A percentile compares a stretch with the other conserved stretches of the same genome.
phyloP scores from a whole-genome alignment of 2,329 filamentous ascomycete species.

The Fusarium redolens region DNA sequence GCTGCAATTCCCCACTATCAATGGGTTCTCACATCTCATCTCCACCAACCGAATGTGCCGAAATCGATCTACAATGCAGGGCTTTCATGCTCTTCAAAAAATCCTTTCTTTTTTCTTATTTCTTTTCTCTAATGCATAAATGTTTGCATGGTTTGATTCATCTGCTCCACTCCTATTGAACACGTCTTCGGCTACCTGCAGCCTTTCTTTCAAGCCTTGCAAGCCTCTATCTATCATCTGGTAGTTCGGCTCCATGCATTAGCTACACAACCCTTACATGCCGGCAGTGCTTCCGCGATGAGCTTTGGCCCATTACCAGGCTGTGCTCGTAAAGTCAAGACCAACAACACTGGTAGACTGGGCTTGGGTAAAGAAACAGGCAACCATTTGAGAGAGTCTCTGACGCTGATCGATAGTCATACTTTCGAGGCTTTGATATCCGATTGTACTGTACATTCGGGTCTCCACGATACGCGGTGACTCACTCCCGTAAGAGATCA shows the following conservation, averaged over 20 bases:
- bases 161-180: conserved; percentile 17
- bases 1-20: background rate
- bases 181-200: conserved; percentile 16
- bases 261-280: conserved; percentile 9
- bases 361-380: background rate
- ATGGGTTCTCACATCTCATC: background rate
- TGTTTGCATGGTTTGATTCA: background rate
- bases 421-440: conserved; percentile 18
- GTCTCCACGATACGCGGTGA: conserved; percentile 21
- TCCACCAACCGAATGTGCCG: conserved; percentile 26
- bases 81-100: background rate
- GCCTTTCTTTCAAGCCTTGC: conserved; percentile 10
- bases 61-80: conserved; percentile 34
- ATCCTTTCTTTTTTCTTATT: background rate
- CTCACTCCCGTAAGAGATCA: conserved; percentile 20
- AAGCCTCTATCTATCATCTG: conserved; percentile 20
- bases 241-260: conserved; percentile 30
- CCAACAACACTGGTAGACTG: background rate
- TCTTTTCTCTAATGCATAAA: background rate
- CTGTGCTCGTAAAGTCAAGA: conserved; percentile 25
- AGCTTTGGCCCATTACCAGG: conserved; percentile 20
- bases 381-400: conserved; percentile 4
- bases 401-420: conserved; percentile 3
- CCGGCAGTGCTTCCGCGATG: conserved; percentile 24
- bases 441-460: conserved; percentile 3